Base-by-base conservation (phyloP, 2,329 filamentous ascomycete species). In the Alternaria longipes region DNA sequence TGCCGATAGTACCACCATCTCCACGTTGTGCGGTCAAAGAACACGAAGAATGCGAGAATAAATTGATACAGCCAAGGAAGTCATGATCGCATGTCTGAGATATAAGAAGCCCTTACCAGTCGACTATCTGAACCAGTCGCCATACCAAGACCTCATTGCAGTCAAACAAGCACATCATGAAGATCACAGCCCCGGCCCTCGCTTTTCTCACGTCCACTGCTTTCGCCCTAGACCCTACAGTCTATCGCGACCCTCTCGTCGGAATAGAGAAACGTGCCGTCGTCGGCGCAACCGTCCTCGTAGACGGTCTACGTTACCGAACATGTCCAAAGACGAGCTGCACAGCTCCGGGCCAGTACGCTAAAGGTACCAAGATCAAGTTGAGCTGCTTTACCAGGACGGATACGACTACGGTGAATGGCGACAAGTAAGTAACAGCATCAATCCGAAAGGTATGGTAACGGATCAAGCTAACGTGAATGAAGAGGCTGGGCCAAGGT, bases 241-340 rank as follows among this genome's bases (percentile, higher is more conserved):
- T 32, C 22, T 14, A n/a, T 11, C 44, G 24, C 11, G 36, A 28
- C 3, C 36, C 49, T 52, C 14, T 32, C 26, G 16, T 9, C 8
- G 3, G 14, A 26, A 32, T 47, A n/a, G 45, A 47, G 16, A 54
- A 54, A 12, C 56, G 56, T 18, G 56, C 56, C 56, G 6, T 47
- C 26, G 26, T 34, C 24, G 42, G 28, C 30, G 56, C 56, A 24
- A 59, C 49, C 12, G 56, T 59, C 49, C 8, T 53, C 11, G 56
- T 59, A 18, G 56, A 59, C 56, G 56, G 56, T 20, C 49, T 59
- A 30, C 56, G 56, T 24, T 59, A 59, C 28, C 49, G 56, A 30
- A 53, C 47, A 3, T 59, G 56, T 30, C 56, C 56, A 26, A 59
- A 45, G 47, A 59, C 56, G 28, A 59, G 49, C 49, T 59, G 56